Base-by-base conservation (phyloP, 2,329 filamentous ascomycete genomes). In the Xylaria sp. region DNA sequence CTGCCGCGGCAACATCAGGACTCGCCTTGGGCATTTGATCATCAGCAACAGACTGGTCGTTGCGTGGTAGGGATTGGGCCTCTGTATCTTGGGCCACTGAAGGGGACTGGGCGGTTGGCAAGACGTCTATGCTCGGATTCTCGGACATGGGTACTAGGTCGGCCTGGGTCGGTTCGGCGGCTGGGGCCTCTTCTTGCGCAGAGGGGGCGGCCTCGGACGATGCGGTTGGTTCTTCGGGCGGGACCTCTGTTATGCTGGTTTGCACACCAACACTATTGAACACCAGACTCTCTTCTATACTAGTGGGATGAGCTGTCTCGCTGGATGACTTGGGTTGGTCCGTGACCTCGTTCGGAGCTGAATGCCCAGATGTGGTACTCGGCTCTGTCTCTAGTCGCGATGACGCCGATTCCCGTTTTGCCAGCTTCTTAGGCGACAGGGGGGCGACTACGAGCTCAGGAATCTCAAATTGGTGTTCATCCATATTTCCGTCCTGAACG, bases 401-500 rank as follows among this genome's bases (percentile, higher is more conserved):
- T 4, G 73, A 61, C 14, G 72, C 74, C 19, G 73, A 64, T 4
- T 74, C 73, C 57, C 66, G 71, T 71, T 75, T 66, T 36, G 64
- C 19, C 6, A 77, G 75, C 72, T 85, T 86, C 34, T 78, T 84
- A 0, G 88, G 88, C 0, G 88, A 90, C 7, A 90, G 78, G 0
- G 88, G 88, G 12, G 85, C 82, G 55, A 89, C 87, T 2, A 88
- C 79, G 58, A 89, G 78, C 32, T 88, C 85, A 0, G 85, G 83
- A 21, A 89, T 86, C n/a, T 86, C 85, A 64, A 88, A 85, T 1
- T 82, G 80, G 45, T 81, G 80, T 65, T 84, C 80, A 12, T 86
- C 86, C 4, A 85, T 78, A 53, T 85, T 87, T 69, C 88, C 85
- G 36, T 87, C 86, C 56, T 87, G 86, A 19, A 92, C 84, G 19